These are phyloP conservation scores for Ceratobasidium sp. DNA, from an alignment of 1,284 basidiomycete genomes.

Conservation along the genomic window DNA sequence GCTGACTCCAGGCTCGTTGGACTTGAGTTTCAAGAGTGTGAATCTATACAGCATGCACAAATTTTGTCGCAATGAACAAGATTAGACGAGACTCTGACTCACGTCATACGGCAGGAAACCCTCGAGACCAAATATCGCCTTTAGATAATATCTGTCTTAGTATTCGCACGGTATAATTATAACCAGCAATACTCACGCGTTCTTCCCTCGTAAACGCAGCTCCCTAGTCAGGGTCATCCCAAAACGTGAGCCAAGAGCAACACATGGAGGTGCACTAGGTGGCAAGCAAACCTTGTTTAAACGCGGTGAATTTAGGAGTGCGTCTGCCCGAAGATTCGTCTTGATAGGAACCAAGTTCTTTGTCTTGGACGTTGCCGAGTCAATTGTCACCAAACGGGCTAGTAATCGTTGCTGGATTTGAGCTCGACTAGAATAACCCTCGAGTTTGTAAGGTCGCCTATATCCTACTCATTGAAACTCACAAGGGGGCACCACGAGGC, in stretches of 20 bases:
- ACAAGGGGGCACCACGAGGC: conserved; percentile 10
- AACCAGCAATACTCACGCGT: conserved; percentile 47
- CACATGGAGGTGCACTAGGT: not conserved
- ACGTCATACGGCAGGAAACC: conserved; percentile 60
- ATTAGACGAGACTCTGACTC: conserved; percentile 45
- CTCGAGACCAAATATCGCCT: conserved; percentile 53
- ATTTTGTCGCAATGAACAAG: not conserved
- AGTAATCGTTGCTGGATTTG: conserved; percentile 13
- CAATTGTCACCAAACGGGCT: conserved; percentile 28
- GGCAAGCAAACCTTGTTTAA: conserved; percentile 46
- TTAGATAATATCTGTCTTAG: conserved; percentile 5
- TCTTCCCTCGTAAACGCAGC: conserved; percentile 55
- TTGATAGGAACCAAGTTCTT: conserved; percentile 40
- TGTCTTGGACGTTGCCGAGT: conserved; percentile 34
- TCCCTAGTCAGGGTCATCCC: conserved; percentile 47
- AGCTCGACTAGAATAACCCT: conserved; percentile 2
- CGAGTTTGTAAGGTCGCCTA: conserved; percentile 11
- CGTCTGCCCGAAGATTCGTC: conserved; percentile 47
- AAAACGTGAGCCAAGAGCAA: conserved; percentile 18
- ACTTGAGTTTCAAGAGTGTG: conserved; percentile 36
- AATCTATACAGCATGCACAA: conserved; percentile 5
- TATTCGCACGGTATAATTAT: not conserved
- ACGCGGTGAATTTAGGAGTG: conserved; percentile 50
- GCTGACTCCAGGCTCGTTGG: conserved; percentile 29
- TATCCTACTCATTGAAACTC: not conserved